Evolutionary conservation across 306 rosid species (phyloP), one percentile per base, ranked within the genome.

Genomic region (Biancaea sappan): DNA sequence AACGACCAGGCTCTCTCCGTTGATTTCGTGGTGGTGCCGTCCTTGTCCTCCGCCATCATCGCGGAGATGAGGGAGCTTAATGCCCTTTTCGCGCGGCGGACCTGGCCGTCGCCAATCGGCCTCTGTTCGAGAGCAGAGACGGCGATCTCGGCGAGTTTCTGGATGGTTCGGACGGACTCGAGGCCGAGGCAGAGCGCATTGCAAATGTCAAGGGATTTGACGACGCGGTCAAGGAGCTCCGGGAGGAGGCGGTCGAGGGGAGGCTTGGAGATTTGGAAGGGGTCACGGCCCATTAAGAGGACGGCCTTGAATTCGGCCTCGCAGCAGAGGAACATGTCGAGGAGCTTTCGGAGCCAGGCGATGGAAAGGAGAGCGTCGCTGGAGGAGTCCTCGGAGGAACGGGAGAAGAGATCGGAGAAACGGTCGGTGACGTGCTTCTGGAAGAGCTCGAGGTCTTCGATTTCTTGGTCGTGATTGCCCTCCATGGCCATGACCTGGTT

Each of bases 241-340:
- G 96, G 98, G 21, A 95, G 56, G 54, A 92, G 86, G 8, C 80
- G 90, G 48, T 95, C 99, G 3, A 95, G 90, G 0, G 99, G 98
- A 3, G 99, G 89, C 59, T 88, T 90, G 1, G 88, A 48, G 35
- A 92, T 81, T 31, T 85, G 96, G 15, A 80, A 51, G 13, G 89
- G 92, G 70, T 94, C 97, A 5, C 90, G 96, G 3, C 88, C 95
- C 88, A 86, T 84, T 8, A 95, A 22, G 29, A 95, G 60, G 0
- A 95, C 84, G 11, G 97, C 97, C 56, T 95, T 95, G 88, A 92
- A 95, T 72, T 95, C 93, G 0, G 97, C 92, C 68, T 95, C 99
- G 72, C 96, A 90, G 59, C 99, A 95, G 28, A 95, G 92, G 52
- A 92, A 91, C 38, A 77, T 80, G 68, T 95, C 96, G 31, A 95